A percentile compares a stretch with the other conserved stretches of the same genome.
Evolutionary conservation across 371 early-diverging fungal species (phyloP).

Genomic region (Mucor lusitanicus): DNA sequence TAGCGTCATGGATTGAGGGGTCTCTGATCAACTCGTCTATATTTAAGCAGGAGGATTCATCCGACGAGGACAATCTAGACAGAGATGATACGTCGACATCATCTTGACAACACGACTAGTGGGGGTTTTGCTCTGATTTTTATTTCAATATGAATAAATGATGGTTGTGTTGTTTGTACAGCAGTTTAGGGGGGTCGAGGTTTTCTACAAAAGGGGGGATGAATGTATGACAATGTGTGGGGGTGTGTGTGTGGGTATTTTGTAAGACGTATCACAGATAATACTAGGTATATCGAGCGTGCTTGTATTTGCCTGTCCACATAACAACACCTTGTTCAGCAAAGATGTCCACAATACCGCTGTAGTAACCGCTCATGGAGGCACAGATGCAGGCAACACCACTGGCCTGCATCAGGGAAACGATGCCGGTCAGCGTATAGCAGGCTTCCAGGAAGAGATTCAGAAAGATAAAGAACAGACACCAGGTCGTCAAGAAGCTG

Average conservation of each 20-base stretch:
- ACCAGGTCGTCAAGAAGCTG: constrained; percentile 29
- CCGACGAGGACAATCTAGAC: background rate
- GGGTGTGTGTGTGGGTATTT: background rate
- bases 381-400: constrained; percentile 43
- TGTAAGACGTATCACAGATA: constrained; percentile 1
- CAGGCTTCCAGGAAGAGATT: constrained; percentile 43
- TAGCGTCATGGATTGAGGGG: constrained; percentile 28
- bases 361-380: constrained; percentile 43
- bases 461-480: constrained; percentile 34
- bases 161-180: too few relatives aligned
- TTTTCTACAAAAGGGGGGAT: background rate
- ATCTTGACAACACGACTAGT: background rate
- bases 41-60: constrained; percentile 20
- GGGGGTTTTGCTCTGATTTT: background rate
- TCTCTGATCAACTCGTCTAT: constrained; percentile 22
- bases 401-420: constrained; percentile 23
- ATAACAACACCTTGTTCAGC: constrained; percentile 27
- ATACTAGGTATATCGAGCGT: background rate
- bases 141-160: background rate
- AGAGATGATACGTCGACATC: background rate
- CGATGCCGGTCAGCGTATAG: constrained; percentile 25
- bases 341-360: constrained; percentile 43
- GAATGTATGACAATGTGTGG: background rate
- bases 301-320: constrained; percentile 18
- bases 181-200: background rate